Evolutionary conservation across 805 yeast genomes (phyloP), one percentile per base, ranked within the genome.

Genomic region (Starmerella kuoi): DNA sequence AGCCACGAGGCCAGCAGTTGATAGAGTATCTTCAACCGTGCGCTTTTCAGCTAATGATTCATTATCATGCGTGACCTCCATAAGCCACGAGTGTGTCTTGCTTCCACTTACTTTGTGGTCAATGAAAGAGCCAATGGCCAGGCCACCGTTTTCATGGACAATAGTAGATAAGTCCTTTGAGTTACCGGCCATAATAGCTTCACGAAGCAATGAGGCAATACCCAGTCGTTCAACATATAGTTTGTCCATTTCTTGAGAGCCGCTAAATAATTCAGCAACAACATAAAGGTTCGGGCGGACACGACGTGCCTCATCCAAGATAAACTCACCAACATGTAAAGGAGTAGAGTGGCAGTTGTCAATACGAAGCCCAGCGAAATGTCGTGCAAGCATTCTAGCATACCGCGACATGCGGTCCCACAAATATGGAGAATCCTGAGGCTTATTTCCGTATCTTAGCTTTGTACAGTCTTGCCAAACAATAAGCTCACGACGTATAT

Each of bases 381-480:
- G 61, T 31, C 65, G 64, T 3, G 97, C 96, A 55, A 81, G 74
- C 35, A 70, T 55, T 54, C 74, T 69, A 6, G 87, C 72, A 56
- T 88, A 88, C 46, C 76, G 66, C 23, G 76, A 72, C 94, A 88
- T 88, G 56, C 88, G 72, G 19, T 77, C 66, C 98, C 98, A 88
- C 31, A 88, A 62, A 55, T 73, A 74, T 1, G 96, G 96, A 0
- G 95, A 84, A 57, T 88, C 97, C 43, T 76, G 72, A 1, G 81
- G 83, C 3, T 68, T 64, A 0, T 63, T 47, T 3, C 97, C 98
- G 58, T 86, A 88, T 45, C 98, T 71, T 49, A 88, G 66, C 59
- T 88, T 88, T 42, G 88, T 87, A 67, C 98, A 88, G 58, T 88
- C 98, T 2, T 95, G 91, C 98, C 98, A 88, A 21, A 88, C 83